Evolutionary conservation across 805 yeast genomes (phyloP), one percentile per base, ranked within the genome.

Genomic region (Sugiyamaella americana): DNA sequence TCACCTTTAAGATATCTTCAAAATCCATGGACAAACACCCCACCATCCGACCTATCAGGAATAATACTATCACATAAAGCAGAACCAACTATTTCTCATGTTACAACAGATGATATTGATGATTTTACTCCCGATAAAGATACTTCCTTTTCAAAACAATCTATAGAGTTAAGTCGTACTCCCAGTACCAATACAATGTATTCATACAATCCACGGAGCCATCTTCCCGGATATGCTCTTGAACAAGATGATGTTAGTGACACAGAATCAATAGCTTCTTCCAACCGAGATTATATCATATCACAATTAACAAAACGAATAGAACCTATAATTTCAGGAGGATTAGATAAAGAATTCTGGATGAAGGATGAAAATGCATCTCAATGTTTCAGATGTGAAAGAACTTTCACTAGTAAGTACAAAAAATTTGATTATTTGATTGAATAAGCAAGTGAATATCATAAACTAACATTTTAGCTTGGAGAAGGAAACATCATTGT

Each of bases 401-500:
- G 80, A 46, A 77, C 79, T 2, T 91, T 91, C 60, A 78, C 84
- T 1, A 84, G 55, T 46, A 49, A 45, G 55, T 46, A 22, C n/a
- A n/a, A n/a, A n/a, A n/a, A n/a, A n/a, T n/a, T n/a, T n/a, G n/a
- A n/a, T n/a, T n/a, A n/a, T n/a, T n/a, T n/a, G n/a, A n/a, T n/a
- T n/a, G n/a, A n/a, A n/a, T n/a, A 13, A 29, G 13, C 34, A 13
- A 29, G n/a, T n/a, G n/a, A n/a, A n/a, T n/a, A n/a, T n/a, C n/a
- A n/a, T n/a, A n/a, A n/a, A n/a, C n/a, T n/a, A n/a, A n/a, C n/a
- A 34, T 21, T 51, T 56, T 60, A 37, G 62, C 97, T 0, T 89
- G 88, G 66, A 70, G 96, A 61, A 72, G 98, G 55, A 84, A 86
- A 54, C 98, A 91, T 61, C 98, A 91, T 64, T 91, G 98, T 60